Evolutionary conservation across 176 grass and related monocot species (phyloP).

Genomic region (Dendrocalamus sinicus): DNA sequence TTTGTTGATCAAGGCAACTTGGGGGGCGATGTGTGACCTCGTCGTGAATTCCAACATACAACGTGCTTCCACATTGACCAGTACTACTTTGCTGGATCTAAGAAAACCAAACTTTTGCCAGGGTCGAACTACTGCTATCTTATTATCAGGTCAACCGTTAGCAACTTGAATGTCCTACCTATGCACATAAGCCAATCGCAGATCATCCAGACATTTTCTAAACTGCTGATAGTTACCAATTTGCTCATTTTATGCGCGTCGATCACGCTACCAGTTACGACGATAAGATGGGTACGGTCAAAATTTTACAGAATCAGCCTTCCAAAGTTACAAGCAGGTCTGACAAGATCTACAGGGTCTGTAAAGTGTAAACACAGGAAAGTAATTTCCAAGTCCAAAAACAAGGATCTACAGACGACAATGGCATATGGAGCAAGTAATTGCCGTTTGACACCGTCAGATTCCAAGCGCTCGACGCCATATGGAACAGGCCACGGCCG

Average conservation of each 20-base stretch:
- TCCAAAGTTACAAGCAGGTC: background rate
- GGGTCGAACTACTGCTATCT: background rate
- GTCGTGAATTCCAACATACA: background rate
- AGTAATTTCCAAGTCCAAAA: background rate
- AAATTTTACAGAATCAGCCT: background rate
- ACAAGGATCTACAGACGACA: background rate
- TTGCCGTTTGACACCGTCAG: background rate
- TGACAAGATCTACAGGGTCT: background rate
- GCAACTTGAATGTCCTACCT: background rate
- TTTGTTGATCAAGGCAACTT: background rate
- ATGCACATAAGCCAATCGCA: background rate
- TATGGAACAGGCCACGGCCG: background rate
- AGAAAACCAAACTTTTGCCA: background rate
- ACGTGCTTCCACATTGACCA: constrained; percentile 1
- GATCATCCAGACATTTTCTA: background rate
- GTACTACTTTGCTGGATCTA: background rate
- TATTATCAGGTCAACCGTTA: background rate
- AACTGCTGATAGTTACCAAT: background rate
- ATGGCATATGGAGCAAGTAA: constrained; percentile 5
- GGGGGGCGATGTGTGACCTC: background rate
- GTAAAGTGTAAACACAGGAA: background rate
- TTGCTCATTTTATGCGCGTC: background rate
- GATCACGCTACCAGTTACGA: background rate
- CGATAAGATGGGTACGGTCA: background rate
- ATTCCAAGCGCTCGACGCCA: background rate